Conservation (phyloP, 176 grass and related monocot species). For the Saccharum spontaneum region DNA sequence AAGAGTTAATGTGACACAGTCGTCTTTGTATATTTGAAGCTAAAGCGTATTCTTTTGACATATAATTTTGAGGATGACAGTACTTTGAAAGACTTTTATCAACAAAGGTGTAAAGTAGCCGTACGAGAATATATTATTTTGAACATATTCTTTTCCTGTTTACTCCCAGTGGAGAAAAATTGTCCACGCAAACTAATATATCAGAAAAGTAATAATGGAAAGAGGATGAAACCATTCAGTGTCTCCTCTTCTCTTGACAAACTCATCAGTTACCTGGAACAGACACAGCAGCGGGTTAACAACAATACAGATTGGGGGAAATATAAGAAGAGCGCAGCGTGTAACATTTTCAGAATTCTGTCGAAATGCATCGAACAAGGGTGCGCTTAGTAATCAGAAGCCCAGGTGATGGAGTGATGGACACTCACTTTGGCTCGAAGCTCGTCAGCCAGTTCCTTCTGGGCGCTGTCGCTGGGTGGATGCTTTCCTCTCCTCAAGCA, state of each 20-base stretch:
- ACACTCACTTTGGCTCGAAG: slow-evolving; percentile 73
- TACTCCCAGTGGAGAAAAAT: neutral
- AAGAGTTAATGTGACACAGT: neutral
- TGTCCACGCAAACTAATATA: neutral
- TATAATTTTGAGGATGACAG: neutral
- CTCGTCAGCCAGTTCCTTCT: slow-evolving; percentile 93
- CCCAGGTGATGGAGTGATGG: neutral
- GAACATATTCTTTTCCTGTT: neutral
- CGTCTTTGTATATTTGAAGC: neutral
- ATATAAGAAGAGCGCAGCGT: neutral
- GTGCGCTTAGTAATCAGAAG: neutral
- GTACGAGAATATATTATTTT: neutral
- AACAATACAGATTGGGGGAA: neutral
- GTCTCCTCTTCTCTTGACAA: slow-evolving; percentile 76
- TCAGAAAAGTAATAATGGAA: neutral
- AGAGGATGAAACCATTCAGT: slow-evolving; percentile 75
- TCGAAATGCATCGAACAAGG: neutral
- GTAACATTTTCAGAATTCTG: neutral
- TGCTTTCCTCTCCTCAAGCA: slow-evolving; percentile 69
- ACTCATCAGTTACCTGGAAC: slow-evolving; percentile 88
- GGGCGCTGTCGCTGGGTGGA: slow-evolving; percentile 63
- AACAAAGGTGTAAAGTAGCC: neutral
- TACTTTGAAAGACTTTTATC: neutral
- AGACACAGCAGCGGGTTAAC: neutral
- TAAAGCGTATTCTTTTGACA: neutral